Conservation (phyloP, 176 grass and related monocot species). For the Chrysopogon serrulatus region DNA sequence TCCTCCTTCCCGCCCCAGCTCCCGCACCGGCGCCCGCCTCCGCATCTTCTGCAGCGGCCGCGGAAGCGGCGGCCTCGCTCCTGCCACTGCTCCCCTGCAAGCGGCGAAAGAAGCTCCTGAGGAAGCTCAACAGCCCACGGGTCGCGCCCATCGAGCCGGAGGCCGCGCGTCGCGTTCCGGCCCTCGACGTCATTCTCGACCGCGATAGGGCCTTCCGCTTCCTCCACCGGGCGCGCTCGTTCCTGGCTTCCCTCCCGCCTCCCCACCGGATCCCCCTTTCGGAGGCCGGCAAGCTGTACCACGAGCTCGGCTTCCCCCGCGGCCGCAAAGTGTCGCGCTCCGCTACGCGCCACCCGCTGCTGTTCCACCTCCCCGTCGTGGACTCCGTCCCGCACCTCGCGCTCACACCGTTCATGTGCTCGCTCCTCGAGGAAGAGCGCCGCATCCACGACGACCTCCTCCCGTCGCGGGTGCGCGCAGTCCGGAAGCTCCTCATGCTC, state of each 20-base stretch:
- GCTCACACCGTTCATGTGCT: conserved; percentile 72
- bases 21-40: neutral
- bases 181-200: conserved; percentile 52
- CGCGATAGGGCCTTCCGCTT: conserved; percentile 67
- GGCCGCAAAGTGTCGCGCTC: conserved; percentile 57
- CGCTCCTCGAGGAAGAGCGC: conserved; percentile 70
- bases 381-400: conserved; percentile 54
- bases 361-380: conserved; percentile 53
- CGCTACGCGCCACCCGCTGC: conserved; percentile 50
- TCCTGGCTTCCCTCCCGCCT: conserved; percentile 50
- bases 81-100: conserved; percentile 74
- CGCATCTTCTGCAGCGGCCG: conserved; percentile 6
- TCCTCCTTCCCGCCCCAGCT: conserved; percentile 15
- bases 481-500: conserved; percentile 91
- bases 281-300: conserved; percentile 58
- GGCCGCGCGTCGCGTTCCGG: conserved; percentile 29
- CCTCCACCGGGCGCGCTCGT: conserved; percentile 51
- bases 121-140: conserved; percentile 67
- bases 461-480: conserved; percentile 22
- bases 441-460: conserved; percentile 51
- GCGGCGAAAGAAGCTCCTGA: conserved; percentile 61
- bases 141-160: conserved; percentile 71
- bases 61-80: conserved; percentile 43
- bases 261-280: conserved; percentile 61
- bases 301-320: conserved; percentile 70